A percentile compares a stretch with the other conserved stretches of the same genome.
These are phyloP conservation scores for Pseudevernia furfuracea DNA, from an alignment of 495 filamentous ascomycete species.

Conservation along the genomic window DNA sequence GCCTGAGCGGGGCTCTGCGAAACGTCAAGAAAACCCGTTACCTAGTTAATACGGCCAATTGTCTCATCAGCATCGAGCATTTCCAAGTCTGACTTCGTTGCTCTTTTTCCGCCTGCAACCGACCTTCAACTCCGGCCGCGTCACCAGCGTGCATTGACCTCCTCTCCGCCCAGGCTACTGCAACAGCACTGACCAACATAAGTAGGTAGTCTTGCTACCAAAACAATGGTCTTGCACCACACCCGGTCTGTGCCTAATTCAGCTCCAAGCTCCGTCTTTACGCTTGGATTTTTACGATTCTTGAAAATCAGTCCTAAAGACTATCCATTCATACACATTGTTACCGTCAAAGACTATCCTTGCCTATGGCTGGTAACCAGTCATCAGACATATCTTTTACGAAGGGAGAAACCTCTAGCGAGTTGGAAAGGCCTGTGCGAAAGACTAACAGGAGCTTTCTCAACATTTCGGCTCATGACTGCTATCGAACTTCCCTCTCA, in stretches of 20 bases:
- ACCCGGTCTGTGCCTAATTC: background rate
- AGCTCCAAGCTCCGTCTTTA: background rate
- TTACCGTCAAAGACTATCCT: background rate
- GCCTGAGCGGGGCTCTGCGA: slow-evolving; percentile 1
- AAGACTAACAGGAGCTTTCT: background rate
- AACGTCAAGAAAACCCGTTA: background rate
- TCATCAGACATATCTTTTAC: background rate
- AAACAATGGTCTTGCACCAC: background rate
- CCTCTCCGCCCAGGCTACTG: background rate
- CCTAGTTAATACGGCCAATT: too few species aligned
- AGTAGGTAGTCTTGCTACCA: background rate
- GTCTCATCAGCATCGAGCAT: background rate
- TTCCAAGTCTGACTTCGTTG: background rate
- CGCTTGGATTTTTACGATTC: background rate
- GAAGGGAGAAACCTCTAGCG: background rate
- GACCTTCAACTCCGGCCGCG: background rate
- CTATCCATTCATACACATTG: background rate
- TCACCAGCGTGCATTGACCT: slow-evolving; percentile 7
- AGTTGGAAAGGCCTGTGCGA: background rate
- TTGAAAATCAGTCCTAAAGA: background rate
- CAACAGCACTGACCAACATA: background rate
- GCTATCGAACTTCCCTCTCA: background rate
- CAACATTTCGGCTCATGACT: background rate
- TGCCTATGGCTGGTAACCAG: background rate
- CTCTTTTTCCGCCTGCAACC: background rate